phyloP scores from a whole-genome alignment of 768 basidiomycete genomes.

The Royoungia palumana region DNA sequence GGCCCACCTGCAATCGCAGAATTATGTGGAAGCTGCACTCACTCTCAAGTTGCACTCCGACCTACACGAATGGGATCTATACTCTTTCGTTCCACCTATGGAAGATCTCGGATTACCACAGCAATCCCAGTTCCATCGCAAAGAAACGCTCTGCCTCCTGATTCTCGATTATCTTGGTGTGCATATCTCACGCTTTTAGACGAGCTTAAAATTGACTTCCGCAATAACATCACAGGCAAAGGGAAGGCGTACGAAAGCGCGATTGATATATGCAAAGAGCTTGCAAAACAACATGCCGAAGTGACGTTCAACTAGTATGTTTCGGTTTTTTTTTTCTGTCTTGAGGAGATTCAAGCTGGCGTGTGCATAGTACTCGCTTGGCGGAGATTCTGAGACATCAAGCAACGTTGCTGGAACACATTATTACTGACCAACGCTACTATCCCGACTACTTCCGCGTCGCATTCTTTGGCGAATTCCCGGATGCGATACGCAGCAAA shows the following conservation, averaged over 20 bases:
- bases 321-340: background rate
- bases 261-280: constrained; percentile 88
- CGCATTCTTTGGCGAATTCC: constrained; percentile 91
- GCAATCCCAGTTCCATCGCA: constrained; percentile 91
- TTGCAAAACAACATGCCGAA: constrained; percentile 83
- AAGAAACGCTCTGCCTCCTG: constrained; percentile 86
- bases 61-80: constrained; percentile 86
- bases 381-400: constrained; percentile 86
- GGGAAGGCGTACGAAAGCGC: constrained; percentile 98
- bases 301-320: constrained; percentile 89
- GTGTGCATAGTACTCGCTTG: constrained; percentile 58
- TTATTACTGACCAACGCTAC: constrained; percentile 76
- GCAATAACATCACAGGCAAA: constrained; percentile 53
- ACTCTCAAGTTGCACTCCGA: constrained; percentile 94
- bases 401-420: constrained; percentile 83
- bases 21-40: constrained; percentile 89
- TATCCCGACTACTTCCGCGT: constrained; percentile 94
- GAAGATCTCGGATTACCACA: constrained; percentile 86
- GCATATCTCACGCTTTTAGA: constrained; percentile 13
- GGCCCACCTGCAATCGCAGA: constrained; percentile 88
- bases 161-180: constrained; percentile 92
- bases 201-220: constrained; percentile 1
- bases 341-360: constrained; percentile 7
- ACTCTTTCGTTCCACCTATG: constrained; percentile 79
- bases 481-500: constrained; percentile 78